Evolutionary conservation across 371 early-diverging fungal genomes (phyloP), one percentile per base, ranked within the genome.

Genomic region (Mucor piriformis): DNA sequence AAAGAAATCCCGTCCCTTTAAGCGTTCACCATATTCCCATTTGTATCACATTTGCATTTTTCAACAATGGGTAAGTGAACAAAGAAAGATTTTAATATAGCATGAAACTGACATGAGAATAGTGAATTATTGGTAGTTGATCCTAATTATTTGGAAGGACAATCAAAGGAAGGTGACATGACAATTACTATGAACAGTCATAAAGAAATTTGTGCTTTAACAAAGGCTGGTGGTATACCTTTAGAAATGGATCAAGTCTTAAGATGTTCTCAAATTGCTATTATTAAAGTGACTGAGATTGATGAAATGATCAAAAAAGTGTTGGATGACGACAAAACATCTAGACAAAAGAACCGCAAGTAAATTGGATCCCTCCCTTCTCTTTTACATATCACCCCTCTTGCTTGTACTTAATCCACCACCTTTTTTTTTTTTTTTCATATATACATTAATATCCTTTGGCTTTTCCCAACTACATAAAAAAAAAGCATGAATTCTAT

Each of bases 1-100:
- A 97, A 64, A 84, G 92, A 50, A 90, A 88, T 44, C 95, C 95
- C 3, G 95, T 97, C 21, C 95, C 97, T 15, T 77, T 98, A 34
- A 93, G 90, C 65, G 79, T 98, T 16, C 95, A 95, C 63, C 97
- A 98, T 80, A 89, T 94, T 57, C 97, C 98, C 23, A 87, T 97
- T 29, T 93, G 93, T 68, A 83, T 92, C 20, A 84, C 95, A 37
- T 96, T 97, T 79, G 93, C 88, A 2, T 92, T 95, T 64, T 94
- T 94, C 67, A 85, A 90, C 54, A 81, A 89, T 15, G 94, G 92
- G 91, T 90, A 84, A 40, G 34, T 2, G 37, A 32, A 16, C 29
- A n/a, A 12, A 18, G 20, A 11, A 46, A 3, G 15, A 8, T 10
- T 16, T 40, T 15, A 16, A 40, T 16, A n/a, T 15, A n/a, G n/a